Evolutionary conservation across 106 monocot species (phyloP).

Genomic region (Agapanthus africanus): DNA sequence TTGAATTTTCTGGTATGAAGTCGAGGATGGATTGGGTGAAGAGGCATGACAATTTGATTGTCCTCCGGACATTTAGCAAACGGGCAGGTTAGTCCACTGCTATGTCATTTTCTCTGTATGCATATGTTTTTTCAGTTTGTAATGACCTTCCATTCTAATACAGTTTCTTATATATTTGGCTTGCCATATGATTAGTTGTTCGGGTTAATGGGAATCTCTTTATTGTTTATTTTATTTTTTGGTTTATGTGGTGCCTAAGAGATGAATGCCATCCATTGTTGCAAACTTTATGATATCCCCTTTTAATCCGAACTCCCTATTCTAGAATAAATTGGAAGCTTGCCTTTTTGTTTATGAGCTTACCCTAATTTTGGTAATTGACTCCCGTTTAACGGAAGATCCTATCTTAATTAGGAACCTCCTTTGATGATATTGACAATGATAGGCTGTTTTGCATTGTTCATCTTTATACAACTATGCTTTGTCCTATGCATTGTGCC

Average conservation of each 20-base stretch:
- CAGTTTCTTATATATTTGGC: not conserved
- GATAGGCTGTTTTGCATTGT: not conserved
- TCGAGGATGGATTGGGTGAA: constrained; percentile 98
- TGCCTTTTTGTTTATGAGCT: no score
- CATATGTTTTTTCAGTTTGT: not conserved
- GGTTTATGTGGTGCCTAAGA: not conserved
- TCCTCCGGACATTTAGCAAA: constrained; percentile 98
- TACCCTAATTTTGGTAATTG: no score
- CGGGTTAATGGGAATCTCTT: not conserved
- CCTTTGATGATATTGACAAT: not conserved
- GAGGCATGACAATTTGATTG: constrained; percentile 93
- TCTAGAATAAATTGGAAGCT: no score
- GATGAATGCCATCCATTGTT: not conserved
- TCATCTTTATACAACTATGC: not conserved
- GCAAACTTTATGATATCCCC: not conserved
- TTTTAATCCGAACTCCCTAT: not conserved
- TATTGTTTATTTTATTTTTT: not conserved
- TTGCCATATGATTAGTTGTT: not conserved
- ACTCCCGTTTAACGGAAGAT: no score
- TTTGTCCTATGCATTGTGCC: not conserved
- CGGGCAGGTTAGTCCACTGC: constrained; percentile 69
- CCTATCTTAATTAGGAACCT: not conserved
- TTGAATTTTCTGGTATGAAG: constrained; percentile 81
- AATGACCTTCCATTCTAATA: not conserved
- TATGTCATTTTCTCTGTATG: not conserved